These are phyloP conservation scores for Trichodelitschia bisporula DNA, from an alignment of 495 filamentous ascomycete genomes.

Conservation along the genomic window DNA sequence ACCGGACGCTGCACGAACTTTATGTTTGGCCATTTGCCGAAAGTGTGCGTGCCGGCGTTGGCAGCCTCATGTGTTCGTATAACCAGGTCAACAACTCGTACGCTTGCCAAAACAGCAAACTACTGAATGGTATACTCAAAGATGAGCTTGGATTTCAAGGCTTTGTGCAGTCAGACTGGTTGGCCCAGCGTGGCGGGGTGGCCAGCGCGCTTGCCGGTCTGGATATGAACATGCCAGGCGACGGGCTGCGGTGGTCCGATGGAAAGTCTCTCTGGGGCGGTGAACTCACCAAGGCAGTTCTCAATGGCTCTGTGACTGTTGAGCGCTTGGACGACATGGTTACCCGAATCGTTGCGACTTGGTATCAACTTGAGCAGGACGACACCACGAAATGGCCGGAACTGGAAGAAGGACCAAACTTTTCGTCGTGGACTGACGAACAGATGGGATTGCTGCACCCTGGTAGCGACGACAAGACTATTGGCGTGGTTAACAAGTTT, in stretches of 20 bases:
- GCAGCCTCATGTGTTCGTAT: conserved; percentile 69
- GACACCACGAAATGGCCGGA: conserved; percentile 34
- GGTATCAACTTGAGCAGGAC: conserved; percentile 81
- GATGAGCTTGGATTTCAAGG: conserved; percentile 91
- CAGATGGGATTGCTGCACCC: conserved; percentile 36
- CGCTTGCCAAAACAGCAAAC: conserved; percentile 74
- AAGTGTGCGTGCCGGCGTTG: conserved; percentile 66
- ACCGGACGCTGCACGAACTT: conserved; percentile 58
- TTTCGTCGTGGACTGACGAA: conserved; percentile 72
- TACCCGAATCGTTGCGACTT: conserved; percentile 69
- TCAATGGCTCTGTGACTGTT: conserved; percentile 68
- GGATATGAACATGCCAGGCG: conserved; percentile 92
- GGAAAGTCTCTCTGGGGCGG: conserved; percentile 63
- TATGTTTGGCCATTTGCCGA: conserved; percentile 86
- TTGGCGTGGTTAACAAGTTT: conserved; percentile 50
- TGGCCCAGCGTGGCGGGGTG: conserved; percentile 67
- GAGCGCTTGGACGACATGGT: conserved; percentile 83
- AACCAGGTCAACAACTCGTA: conserved; percentile 83
- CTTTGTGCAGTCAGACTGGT: conserved; percentile 84
- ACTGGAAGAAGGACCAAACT: conserved; percentile 54
- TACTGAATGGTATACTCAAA: conserved; percentile 80
- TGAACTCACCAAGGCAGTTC: conserved; percentile 45
- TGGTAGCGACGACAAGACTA: conserved; percentile 31
- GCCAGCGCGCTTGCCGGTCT: conserved; percentile 58
- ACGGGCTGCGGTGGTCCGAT: conserved; percentile 52